A percentile compares a stretch with the other conserved stretches of the same genome.
Conservation (phyloP, 148 eudicot genomes). For the Chenopodium album region DNA sequence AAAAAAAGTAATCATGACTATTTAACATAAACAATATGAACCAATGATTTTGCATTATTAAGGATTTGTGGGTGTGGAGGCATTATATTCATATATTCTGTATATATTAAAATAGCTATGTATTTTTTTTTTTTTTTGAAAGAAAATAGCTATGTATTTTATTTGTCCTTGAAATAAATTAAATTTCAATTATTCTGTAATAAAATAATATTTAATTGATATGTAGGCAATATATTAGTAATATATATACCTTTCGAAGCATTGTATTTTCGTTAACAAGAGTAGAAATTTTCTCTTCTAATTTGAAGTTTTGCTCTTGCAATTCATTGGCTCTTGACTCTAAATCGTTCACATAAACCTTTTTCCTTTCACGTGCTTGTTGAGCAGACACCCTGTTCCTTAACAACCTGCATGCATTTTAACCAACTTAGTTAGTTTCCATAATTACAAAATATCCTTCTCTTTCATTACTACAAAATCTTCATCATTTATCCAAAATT, state of each 20-base stretch:
- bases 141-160: too few species aligned
- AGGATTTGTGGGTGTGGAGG: too few species aligned
- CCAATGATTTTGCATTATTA: too few species aligned
- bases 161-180: too few species aligned
- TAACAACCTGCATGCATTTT: constrained; percentile 33
- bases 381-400: constrained; percentile 55
- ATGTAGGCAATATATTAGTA: not conserved
- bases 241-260: constrained; percentile 41
- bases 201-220: not conserved
- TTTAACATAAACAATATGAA: too few species aligned
- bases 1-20: too few species aligned
- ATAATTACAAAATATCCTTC: not conserved
- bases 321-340: constrained; percentile 41
- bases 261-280: constrained; percentile 42
- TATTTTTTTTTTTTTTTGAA: too few species aligned
- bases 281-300: constrained; percentile 42
- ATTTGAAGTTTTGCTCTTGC: constrained; percentile 30
- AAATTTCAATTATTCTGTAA: too few species aligned
- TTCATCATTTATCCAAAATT: too few species aligned
- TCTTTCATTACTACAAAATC: too few species aligned
- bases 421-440: not conserved
- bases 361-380: constrained; percentile 50
- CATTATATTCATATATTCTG: too few species aligned
- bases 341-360: constrained; percentile 44
- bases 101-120: too few species aligned